phyloP scores from a whole-genome alignment of 345 rosid genomes.

The Carallia pectinifolia region DNA sequence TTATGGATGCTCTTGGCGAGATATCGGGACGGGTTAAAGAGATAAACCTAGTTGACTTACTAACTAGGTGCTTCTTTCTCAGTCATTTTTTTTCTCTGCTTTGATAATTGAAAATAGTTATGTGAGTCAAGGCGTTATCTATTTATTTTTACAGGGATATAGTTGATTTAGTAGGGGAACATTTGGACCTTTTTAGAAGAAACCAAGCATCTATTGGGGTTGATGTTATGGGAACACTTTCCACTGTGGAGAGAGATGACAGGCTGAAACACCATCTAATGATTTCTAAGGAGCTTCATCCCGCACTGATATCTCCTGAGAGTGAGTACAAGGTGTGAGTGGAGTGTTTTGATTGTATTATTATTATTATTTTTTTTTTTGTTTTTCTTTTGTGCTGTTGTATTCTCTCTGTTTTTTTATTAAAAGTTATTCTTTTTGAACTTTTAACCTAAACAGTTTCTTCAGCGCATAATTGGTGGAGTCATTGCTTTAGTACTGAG shows the following conservation, averaged over 20 bases:
- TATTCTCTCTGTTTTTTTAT: constrained; percentile 6
- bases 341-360: constrained; percentile 30
- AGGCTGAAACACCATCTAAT: constrained; percentile 85
- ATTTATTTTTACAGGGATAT: constrained; percentile 71
- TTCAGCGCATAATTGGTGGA: constrained; percentile 81
- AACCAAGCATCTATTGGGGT: constrained; percentile 83
- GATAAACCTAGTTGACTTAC: constrained; percentile 77
- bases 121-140: background rate
- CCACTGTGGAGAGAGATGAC: constrained; percentile 91
- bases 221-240: constrained; percentile 84
- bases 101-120: background rate
- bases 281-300: constrained; percentile 89
- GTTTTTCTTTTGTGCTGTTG: constrained; percentile 5
- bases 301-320: constrained; percentile 81
- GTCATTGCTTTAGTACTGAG: constrained; percentile 73
- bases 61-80: constrained; percentile 56
- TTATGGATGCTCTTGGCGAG: constrained; percentile 92
- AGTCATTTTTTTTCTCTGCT: background rate
- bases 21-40: constrained; percentile 78
- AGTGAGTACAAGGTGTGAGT: constrained; percentile 98
- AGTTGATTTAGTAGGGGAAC: constrained; percentile 86
- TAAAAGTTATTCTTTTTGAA: constrained; percentile 4
- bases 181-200: constrained; percentile 88
- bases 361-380: background rate
- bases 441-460: constrained; percentile 45